Conservation (phyloP, 768 basidiomycete genomes). For the Udeniomyces megalosporus region DNA sequence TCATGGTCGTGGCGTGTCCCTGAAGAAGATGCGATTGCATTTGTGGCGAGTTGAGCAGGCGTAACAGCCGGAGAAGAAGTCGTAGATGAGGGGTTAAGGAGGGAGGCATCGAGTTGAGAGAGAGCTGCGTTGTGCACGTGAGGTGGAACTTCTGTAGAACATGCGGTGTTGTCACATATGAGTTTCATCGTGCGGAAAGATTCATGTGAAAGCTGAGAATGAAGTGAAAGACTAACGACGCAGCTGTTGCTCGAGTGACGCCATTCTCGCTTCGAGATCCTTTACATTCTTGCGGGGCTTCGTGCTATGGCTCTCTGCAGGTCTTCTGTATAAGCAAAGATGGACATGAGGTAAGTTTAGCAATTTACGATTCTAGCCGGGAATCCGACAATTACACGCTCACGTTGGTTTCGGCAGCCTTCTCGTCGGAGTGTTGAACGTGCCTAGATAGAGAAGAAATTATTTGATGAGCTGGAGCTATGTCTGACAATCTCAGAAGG, state of each 20-base stretch:
- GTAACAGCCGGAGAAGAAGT: background rate
- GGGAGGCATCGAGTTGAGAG: constrained; percentile 25
- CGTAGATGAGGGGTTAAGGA: constrained; percentile 20
- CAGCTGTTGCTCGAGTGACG: constrained; percentile 29
- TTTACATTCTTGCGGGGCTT: constrained; percentile 13
- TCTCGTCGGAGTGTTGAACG: constrained; percentile 29
- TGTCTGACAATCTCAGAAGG: background rate
- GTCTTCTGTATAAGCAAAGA: background rate
- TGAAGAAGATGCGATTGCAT: background rate
- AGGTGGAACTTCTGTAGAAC: constrained; percentile 25
- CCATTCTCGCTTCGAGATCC: constrained; percentile 27
- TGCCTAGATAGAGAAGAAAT: constrained; percentile 18
- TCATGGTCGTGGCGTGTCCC: background rate
- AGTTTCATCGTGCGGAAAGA: background rate
- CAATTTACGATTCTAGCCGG: background rate
- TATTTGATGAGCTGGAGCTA: background rate
- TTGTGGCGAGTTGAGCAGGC: background rate
- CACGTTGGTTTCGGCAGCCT: constrained; percentile 17
- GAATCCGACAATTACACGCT: background rate
- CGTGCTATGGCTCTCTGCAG: background rate
- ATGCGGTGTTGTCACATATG: background rate
- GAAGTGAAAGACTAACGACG: constrained; percentile 8
- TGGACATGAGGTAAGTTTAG: background rate
- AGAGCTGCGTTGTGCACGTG: constrained; percentile 30
- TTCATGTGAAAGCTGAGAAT: background rate